Conservation (phyloP, 2,329 filamentous ascomycete genomes). For the Exophiala sp. region DNA sequence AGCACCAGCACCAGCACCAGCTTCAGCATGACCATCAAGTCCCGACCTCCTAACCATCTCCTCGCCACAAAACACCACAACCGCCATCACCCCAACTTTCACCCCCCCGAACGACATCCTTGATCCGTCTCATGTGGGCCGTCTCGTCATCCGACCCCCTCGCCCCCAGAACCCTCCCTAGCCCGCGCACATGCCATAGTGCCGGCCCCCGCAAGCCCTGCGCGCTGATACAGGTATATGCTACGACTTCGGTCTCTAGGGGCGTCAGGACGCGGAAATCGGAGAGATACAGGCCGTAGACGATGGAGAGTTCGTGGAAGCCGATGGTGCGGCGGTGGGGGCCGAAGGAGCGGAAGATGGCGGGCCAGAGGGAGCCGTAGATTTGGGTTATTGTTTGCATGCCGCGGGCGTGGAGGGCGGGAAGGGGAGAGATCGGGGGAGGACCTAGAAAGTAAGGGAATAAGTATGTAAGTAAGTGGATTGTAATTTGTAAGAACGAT, state of each 20-base stretch:
- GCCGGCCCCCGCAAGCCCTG: conserved; percentile 40
- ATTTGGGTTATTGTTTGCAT: conserved; percentile 31
- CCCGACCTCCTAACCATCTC: conserved; percentile 23
- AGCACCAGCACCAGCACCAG: too few relatives aligned
- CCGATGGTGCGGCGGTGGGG: conserved; percentile 48
- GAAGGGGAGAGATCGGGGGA: conserved; percentile 21
- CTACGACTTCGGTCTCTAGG: conserved; percentile 43
- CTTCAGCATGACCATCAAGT: conserved; percentile 21
- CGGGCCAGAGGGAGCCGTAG: conserved; percentile 31
- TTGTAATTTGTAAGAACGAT: too few relatives aligned
- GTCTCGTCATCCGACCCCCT: conserved; percentile 18
- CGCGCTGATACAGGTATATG: conserved; percentile 42
- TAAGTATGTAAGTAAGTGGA: too few relatives aligned
- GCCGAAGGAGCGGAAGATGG: conserved; percentile 33
- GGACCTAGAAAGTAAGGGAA: neutral
- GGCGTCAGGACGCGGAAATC: conserved; percentile 39
- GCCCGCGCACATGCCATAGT: conserved; percentile 43
- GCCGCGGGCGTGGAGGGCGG: conserved; percentile 29
- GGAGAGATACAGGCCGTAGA: conserved; percentile 55
- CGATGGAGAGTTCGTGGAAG: conserved; percentile 67
- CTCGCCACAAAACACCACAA: conserved; percentile 24
- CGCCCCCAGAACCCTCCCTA: conserved; percentile 35
- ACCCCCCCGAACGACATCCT: conserved; percentile 23
- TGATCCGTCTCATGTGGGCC: conserved; percentile 16
- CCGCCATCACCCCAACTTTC: conserved; percentile 20